Evolutionary conservation across 2,329 filamentous ascomycete genomes (phyloP).

Genomic region (Aspergillus pseudonomiae): DNA sequence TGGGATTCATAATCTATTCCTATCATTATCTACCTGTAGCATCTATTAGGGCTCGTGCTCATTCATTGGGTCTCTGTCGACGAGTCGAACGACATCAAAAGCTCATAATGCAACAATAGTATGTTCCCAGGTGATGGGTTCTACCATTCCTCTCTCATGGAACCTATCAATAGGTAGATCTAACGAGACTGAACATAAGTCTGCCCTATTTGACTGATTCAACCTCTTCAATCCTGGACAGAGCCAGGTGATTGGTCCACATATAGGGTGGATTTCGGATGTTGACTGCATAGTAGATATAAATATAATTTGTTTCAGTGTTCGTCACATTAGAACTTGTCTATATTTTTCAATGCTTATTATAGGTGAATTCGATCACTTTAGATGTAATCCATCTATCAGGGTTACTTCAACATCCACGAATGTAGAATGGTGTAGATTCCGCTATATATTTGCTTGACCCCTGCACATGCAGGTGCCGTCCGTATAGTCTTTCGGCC

Average conservation of each 20-base stretch:
- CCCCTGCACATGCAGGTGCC: background rate
- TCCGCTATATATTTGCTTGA: background rate
- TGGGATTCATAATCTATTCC: background rate
- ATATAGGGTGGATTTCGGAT: background rate
- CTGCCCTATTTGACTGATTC: no score
- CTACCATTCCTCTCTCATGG: background rate
- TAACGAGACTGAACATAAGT: background rate
- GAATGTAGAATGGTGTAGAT: background rate
- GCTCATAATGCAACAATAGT: no score
- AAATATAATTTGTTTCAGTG: background rate
- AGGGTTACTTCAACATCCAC: background rate
- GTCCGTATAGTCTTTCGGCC: background rate
- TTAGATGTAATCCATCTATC: background rate
- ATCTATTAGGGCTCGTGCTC: background rate
- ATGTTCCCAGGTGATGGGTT: background rate
- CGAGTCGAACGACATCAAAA: background rate
- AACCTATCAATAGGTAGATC: background rate
- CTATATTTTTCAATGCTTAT: background rate
- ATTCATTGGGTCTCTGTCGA: background rate
- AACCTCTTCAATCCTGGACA: background rate
- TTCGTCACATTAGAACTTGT: no score
- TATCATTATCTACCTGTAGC: background rate
- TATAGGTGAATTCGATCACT: background rate
- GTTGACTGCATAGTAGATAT: background rate
- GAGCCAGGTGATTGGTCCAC: background rate